phyloP scores from a whole-genome alignment of 345 rosid genomes.

The Clausena lansium region DNA sequence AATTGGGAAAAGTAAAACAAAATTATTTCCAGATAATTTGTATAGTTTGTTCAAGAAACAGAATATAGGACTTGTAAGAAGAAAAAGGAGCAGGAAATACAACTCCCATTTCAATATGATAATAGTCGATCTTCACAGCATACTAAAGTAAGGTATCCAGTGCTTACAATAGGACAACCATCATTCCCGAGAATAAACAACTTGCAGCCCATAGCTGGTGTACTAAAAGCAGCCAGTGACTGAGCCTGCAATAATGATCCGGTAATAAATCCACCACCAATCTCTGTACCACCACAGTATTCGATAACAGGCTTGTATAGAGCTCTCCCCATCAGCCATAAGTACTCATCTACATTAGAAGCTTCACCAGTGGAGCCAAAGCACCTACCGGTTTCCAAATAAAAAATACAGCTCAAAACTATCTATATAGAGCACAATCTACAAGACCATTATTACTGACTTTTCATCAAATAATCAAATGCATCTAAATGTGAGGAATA shows the following conservation, averaged over 20 bases:
- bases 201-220: constrained; percentile 89
- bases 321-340: constrained; percentile 97
- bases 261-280: constrained; percentile 79
- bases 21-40: background rate
- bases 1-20: constrained; percentile 19
- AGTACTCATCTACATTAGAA: constrained; percentile 83
- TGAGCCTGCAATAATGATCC: constrained; percentile 90
- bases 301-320: constrained; percentile 85
- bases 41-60: background rate
- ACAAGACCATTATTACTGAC: background rate
- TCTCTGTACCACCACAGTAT: constrained; percentile 98
- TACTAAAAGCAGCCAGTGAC: constrained; percentile 91
- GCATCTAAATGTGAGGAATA: constrained; percentile 9
- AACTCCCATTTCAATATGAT: background rate
- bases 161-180: constrained; percentile 73
- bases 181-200: constrained; percentile 74
- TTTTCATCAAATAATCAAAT: background rate
- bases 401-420: constrained; percentile 20
- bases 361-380: constrained; percentile 99
- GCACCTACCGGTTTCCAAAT: constrained; percentile 53
- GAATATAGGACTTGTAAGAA: background rate
- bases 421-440: constrained; percentile 12
- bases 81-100: background rate
- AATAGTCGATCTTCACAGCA: background rate
- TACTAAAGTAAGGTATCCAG: background rate